These are phyloP conservation scores for Lagenidium sp. DNA, from an alignment of 352 stramenopile species.

Conservation along the genomic window DNA sequence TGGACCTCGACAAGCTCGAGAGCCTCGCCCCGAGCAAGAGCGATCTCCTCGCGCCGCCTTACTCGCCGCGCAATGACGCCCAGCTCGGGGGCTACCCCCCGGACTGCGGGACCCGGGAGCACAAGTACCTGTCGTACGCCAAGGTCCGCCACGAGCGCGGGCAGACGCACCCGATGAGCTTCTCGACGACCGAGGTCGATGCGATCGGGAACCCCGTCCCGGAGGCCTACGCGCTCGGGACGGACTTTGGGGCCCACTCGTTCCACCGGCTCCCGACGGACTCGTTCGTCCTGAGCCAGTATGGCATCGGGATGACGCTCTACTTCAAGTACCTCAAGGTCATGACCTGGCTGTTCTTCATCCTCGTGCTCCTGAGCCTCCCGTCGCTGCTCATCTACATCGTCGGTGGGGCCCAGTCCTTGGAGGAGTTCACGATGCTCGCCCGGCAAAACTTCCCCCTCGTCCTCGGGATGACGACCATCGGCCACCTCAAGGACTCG, in stretches of 20 bases:
- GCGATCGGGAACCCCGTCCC: constrained; percentile 40
- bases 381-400: constrained; percentile 58
- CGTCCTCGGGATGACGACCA: constrained; percentile 70
- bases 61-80: constrained; percentile 32
- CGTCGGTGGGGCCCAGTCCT: constrained; percentile 42
- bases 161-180: constrained; percentile 67
- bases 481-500: constrained; percentile 64
- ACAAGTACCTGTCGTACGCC: constrained; percentile 76
- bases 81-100: constrained; percentile 64
- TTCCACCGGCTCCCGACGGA: constrained; percentile 71
- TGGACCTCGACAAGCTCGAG: constrained; percentile 3
- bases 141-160: constrained; percentile 66
- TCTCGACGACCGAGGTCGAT: constrained; percentile 47
- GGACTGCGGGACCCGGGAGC: constrained; percentile 58
- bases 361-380: constrained; percentile 56
- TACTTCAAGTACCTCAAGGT: constrained; percentile 88
- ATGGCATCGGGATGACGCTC: constrained; percentile 62
- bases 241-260: constrained; percentile 68
- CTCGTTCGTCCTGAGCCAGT: constrained; percentile 67
- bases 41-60: neutral
- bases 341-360: constrained; percentile 75
- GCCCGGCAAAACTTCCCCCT: constrained; percentile 55
- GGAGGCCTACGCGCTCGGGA: constrained; percentile 43
- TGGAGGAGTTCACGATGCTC: constrained; percentile 49
- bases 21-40: neutral